phyloP scores from a whole-genome alignment of 768 basidiomycete genomes.

The Lactifluus volemus region DNA sequence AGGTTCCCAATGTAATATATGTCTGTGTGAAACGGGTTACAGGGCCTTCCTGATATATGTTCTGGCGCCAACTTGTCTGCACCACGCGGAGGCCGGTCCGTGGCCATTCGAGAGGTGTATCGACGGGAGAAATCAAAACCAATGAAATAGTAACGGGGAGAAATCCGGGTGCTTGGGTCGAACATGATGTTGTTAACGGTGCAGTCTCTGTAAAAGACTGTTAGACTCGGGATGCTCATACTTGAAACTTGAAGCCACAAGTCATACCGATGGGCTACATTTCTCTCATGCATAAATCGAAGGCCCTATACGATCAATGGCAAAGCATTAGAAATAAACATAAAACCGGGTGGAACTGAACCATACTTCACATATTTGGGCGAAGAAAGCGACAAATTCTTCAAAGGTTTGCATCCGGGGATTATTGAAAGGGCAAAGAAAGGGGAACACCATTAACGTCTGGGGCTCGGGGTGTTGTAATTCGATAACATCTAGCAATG shows the following conservation, averaged over 20 bases:
- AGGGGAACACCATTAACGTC: conserved; percentile 28
- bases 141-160: conserved; percentile 23
- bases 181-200: conserved; percentile 7
- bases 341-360: too few relatives aligned
- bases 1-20: conserved; percentile 24
- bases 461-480: conserved; percentile 9
- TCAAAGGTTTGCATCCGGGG: conserved; percentile 24
- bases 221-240: too few relatives aligned
- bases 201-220: conserved; percentile 2
- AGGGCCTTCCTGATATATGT: neutral
- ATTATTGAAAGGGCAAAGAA: conserved; percentile 22
- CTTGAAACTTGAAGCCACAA: too few relatives aligned
- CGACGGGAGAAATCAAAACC: conserved; percentile 25
- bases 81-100: conserved; percentile 9
- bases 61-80: conserved; percentile 24
- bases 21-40: neutral
- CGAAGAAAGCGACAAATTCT: conserved; percentile 20
- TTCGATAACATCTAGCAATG: conserved; percentile 20
- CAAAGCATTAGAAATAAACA: too few relatives aligned
- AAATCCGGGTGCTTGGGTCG: conserved; percentile 20
- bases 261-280: conserved; percentile 14
- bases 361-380: conserved; percentile 30
- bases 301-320: neutral
- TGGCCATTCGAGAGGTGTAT: conserved; percentile 8
- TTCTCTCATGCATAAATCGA: conserved; percentile 11